Evolutionary conservation across 441 rosid species (phyloP).

Genomic region (Arabidopsis lyrata): DNA sequence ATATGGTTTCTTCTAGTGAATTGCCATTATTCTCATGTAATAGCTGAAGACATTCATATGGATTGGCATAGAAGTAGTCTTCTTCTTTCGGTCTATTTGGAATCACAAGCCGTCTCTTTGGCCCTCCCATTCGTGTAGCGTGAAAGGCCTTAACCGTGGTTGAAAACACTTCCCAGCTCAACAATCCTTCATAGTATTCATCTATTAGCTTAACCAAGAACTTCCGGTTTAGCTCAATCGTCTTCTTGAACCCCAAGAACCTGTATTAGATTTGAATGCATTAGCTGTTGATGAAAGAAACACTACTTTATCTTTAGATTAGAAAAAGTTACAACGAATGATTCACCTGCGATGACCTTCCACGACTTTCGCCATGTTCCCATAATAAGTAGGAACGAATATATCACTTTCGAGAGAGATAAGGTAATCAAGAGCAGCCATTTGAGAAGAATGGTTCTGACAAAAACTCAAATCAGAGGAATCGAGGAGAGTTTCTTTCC

Average conservation of each 20-base stretch:
- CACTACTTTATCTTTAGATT: not conserved
- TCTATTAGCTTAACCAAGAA: constrained; percentile 64
- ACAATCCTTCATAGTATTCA: constrained; percentile 53
- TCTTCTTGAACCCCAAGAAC: constrained; percentile 81
- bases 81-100: constrained; percentile 77
- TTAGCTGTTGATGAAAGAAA: constrained; percentile 22
- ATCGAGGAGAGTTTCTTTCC: constrained; percentile 66
- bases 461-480: constrained; percentile 63
- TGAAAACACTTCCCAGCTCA: constrained; percentile 74
- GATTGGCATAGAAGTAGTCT: constrained; percentile 77
- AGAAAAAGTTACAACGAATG: constrained; percentile 10
- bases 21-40: constrained; percentile 60
- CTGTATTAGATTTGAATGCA: constrained; percentile 34
- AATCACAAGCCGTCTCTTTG: constrained; percentile 55
- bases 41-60: constrained; percentile 73
- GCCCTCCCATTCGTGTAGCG: constrained; percentile 64
- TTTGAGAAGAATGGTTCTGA: constrained; percentile 80
- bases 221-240: constrained; percentile 62
- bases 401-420: constrained; percentile 76
- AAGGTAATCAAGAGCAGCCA: constrained; percentile 81
- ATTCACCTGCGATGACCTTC: constrained; percentile 83
- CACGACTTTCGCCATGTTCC: constrained; percentile 87
- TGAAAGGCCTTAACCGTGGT: constrained; percentile 61
- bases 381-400: constrained; percentile 76
- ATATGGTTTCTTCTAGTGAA: constrained; percentile 36